Evolutionary conservation across 495 filamentous ascomycete genomes (phyloP).

Genomic region (Penicillium nucicola): DNA sequence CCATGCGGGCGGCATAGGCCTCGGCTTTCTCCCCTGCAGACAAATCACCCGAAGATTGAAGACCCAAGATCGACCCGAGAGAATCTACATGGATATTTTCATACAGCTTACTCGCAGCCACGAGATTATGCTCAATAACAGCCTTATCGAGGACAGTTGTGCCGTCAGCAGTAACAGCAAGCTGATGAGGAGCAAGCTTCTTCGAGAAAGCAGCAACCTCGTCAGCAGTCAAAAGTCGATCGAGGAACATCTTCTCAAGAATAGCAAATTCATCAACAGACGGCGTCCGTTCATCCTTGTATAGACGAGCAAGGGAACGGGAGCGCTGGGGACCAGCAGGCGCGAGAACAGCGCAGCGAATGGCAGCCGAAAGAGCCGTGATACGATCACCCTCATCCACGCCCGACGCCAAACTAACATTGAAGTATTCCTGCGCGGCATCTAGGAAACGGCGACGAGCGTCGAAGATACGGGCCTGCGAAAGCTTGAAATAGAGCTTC

Average conservation of each 20-base stretch:
- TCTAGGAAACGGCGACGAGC: slow-evolving; percentile 88
- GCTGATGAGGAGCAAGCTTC: slow-evolving; percentile 79
- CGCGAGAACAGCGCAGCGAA: slow-evolving; percentile 90
- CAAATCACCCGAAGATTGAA: slow-evolving; percentile 42
- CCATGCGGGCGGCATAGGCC: slow-evolving; percentile 89
- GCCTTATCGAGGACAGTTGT: slow-evolving; percentile 92
- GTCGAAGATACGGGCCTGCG: slow-evolving; percentile 89
- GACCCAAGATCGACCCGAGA: slow-evolving; percentile 71
- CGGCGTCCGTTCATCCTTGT: slow-evolving; percentile 86
- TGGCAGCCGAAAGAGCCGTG: slow-evolving; percentile 81
- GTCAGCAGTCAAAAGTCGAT: slow-evolving; percentile 72
- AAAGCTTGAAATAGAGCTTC: slow-evolving; percentile 81
- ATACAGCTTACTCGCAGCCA: slow-evolving; percentile 82
- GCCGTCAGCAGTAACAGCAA: slow-evolving; percentile 83
- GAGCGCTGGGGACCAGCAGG: slow-evolving; percentile 86
- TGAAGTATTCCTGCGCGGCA: slow-evolving; percentile 82
- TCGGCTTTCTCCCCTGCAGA: slow-evolving; percentile 77
- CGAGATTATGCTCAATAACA: slow-evolving; percentile 92
- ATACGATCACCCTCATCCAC: slow-evolving; percentile 84
- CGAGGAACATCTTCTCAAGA: slow-evolving; percentile 96
- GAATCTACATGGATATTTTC: slow-evolving; percentile 81
- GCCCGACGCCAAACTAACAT: slow-evolving; percentile 67
- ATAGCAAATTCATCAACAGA: slow-evolving; percentile 80
- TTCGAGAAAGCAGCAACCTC: slow-evolving; percentile 86
- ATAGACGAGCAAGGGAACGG: slow-evolving; percentile 72